Base-by-base conservation (phyloP, 1,284 basidiomycete species). In the Leccinum pachyderme region DNA sequence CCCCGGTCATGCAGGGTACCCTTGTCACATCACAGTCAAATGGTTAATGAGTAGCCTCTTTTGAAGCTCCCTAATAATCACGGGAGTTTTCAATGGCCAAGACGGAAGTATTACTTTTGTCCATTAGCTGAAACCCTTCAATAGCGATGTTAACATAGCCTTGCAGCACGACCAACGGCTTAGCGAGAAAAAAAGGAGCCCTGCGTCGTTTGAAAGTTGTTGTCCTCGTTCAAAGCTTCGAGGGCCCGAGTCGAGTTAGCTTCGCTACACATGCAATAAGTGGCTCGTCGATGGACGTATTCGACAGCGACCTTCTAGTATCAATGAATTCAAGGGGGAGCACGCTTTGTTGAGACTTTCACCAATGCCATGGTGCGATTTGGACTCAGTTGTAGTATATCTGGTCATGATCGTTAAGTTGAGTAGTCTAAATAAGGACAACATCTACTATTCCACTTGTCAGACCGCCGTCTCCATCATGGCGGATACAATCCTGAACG, bases 401-500 rank as follows among this genome's bases (percentile, higher is more conserved):
- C 18, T 18, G 18, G 18, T 18, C 18, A 18, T 18, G 18, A 18
- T 18, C 18, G 18, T 18, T 18, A 18, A 18, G 18, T 18, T 18
- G 18, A 18, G 18, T 18, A 18, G 18, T 18, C 46, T 47, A 47
- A 47, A 47, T 29, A 46, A 47, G 45, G 45, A 47, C 22, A 47
- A 22, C 12, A 55, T 45, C 52, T n/a, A 31, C 45, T 25, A 2
- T 46, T n/a, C 9, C 3, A 27, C 27, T 54, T 45, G 27, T 51
- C 33, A 35, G 46, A 47, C 15, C 18, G 28, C 44, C 11, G 44
- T 28, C 44, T 28, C 27, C 44, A 29, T 31, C 15, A 47, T 48
- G 47, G 47, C 31, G 31, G 49, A 54, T 46, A 5, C 56, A 31
- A 52, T 22, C 54, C 54, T 53, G 54, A 53, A 60, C 47, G 67